phyloP scores from a whole-genome alignment of 257 asterid species.

The Asclepias syriaca region DNA sequence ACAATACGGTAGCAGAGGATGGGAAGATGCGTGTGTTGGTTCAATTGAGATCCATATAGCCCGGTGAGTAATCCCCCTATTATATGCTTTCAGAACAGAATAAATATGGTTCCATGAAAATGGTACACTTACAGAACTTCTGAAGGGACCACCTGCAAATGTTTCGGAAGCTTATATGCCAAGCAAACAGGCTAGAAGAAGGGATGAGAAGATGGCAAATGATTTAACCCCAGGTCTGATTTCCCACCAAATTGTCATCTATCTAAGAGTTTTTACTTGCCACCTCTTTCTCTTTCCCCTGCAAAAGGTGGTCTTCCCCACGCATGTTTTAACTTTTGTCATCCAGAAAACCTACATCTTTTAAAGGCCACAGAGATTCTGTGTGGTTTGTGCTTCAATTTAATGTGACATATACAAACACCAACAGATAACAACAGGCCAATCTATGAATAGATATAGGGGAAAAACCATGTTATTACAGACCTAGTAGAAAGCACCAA shows the following conservation, averaged over 20 bases:
- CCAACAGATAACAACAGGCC: not conserved
- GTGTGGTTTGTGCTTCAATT: not conserved
- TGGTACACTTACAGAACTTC: not conserved
- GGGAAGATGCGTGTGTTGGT: not conserved
- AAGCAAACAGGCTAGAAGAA: not conserved
- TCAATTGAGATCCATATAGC: not conserved
- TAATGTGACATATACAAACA: not conserved
- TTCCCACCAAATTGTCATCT: not conserved
- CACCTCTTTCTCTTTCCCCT: not conserved
- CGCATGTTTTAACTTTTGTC: not conserved
- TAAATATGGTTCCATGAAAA: not conserved
- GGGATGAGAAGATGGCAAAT: not conserved
- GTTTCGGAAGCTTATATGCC: not conserved
- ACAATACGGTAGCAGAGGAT: not conserved
- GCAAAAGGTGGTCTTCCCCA: not conserved
- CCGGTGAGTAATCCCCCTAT: not conserved
- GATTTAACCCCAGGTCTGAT: not conserved
- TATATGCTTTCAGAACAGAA: not conserved
- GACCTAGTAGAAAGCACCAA: not conserved
- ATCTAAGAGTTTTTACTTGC: not conserved
- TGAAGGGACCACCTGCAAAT: not conserved
- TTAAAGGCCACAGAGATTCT: not conserved
- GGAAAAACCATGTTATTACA: not conserved
- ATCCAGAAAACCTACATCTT: not conserved
- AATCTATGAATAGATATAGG: not conserved